Base-by-base conservation (phyloP, 805 yeast species). In the Yamadazyma philogaea region DNA sequence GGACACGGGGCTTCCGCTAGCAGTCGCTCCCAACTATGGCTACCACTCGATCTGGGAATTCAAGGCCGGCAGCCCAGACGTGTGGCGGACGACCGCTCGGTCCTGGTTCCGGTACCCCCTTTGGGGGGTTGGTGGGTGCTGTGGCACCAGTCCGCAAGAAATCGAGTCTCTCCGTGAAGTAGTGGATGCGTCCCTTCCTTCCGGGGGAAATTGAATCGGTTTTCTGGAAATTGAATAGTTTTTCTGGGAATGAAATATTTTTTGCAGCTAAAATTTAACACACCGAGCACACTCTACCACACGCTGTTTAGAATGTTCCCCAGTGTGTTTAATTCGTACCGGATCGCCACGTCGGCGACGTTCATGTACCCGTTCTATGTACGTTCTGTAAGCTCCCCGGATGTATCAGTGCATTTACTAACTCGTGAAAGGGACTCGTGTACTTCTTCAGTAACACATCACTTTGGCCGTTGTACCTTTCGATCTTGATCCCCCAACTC, bases 1-100 rank as follows among this genome's bases (percentile, higher is more conserved):
- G 20, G 16, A 14, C n/a, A 37, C 49, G 2, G 27, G 18, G 8
- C 34, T 67, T 24, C 77, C 79, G 3, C 53, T 82, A 21, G 57
- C 82, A 3, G 72, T 79, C 2, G 86, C 85, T 57, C 95, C 95
- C 7, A 87, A 87, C 60, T 78, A 86, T 34, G 93, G 93, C 1
- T 88, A 36, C 34, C 22, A 51, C 6, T 70, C 75, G 44, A 49
- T 58, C 37, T 59, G 52, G 43, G 53, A 53, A 7, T 46, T 40
- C 15, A 33, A 33, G 3, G 48, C 41, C 30, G 45, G 49, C 7
- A 51, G 47, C 6, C 49, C 17, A 10, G 10, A 6, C 2, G 21
- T 54, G 2, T 73, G 84, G 76, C 60, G 53, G 21, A 69, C n/a
- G 20, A 22, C 40, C 1, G 39, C 39, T 1, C 38, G 16, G 3